These are phyloP conservation scores for Violaceomyces palustris DNA, from an alignment of 1,284 basidiomycete species.

Conservation along the genomic window DNA sequence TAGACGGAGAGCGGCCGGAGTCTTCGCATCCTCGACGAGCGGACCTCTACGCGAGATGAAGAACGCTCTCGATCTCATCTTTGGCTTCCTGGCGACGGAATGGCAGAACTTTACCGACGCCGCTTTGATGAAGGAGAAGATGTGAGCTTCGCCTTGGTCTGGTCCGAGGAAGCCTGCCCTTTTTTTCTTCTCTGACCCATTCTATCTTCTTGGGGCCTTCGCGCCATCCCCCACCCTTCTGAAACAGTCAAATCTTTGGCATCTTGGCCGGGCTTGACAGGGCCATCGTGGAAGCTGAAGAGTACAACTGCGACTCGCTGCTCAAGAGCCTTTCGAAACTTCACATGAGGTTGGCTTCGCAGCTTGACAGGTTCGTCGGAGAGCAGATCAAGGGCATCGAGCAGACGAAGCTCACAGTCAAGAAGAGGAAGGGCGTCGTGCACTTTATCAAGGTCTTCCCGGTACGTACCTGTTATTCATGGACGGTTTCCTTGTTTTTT, in stretches of 20 bases:
- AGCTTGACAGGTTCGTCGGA: constrained; percentile 41
- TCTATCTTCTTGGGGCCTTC: neutral
- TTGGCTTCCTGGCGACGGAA: constrained; percentile 81
- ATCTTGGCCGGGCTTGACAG: constrained; percentile 74
- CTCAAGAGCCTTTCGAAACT: constrained; percentile 72
- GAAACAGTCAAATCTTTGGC: constrained; percentile 73
- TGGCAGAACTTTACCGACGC: constrained; percentile 78
- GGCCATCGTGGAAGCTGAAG: constrained; percentile 72
- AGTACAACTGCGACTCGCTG: constrained; percentile 71
- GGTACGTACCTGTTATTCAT: constrained; percentile 52
- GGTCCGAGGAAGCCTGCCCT: too few relatives aligned
- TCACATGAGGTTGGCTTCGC: constrained; percentile 56
- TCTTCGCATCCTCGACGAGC: constrained; percentile 11
- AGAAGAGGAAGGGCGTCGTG: constrained; percentile 87
- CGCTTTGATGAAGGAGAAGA: constrained; percentile 67
- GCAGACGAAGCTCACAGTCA: constrained; percentile 80
- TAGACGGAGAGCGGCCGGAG: constrained; percentile 70
- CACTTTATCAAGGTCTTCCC: constrained; percentile 91
- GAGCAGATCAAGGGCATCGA: constrained; percentile 76
- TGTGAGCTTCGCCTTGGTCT: constrained; percentile 64
- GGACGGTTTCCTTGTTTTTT: too few relatives aligned
- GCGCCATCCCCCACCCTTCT: neutral
- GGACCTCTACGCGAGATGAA: constrained; percentile 43
- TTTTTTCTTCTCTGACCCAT: neutral
- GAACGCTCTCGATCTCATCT: constrained; percentile 82